A percentile compares a stretch with the other conserved stretches of the same genome.
These are phyloP conservation scores for Medicago ruthenica DNA, from an alignment of 306 rosid species.

Conservation along the genomic window DNA sequence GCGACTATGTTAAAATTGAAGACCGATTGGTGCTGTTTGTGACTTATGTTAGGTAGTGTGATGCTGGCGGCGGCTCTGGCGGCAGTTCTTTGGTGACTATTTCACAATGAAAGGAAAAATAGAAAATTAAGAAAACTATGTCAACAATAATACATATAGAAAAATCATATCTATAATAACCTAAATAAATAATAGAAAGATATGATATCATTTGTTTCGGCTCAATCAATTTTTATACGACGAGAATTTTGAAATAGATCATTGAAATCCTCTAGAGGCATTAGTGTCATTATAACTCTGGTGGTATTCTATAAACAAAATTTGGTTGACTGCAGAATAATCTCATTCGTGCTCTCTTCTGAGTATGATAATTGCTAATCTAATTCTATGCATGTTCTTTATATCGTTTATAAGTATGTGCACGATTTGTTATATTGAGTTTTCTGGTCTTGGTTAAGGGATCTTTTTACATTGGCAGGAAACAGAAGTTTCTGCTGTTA, in stretches of 20 bases:
- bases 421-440: constrained; percentile 21
- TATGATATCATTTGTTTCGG: no score
- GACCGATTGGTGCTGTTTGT: no score
- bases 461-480: constrained; percentile 60
- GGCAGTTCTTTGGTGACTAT: no score
- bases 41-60: no score
- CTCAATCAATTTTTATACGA: no score
- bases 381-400: constrained; percentile 25
- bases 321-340: neutral
- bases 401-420: constrained; percentile 16
- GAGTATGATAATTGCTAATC: constrained; percentile 14
- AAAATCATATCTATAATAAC: no score
- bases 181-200: no score
- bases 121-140: no score
- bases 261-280: neutral
- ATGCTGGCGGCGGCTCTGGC: no score
- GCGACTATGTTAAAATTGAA: no score
- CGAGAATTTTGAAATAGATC: neutral
- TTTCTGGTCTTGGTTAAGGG: constrained; percentile 30
- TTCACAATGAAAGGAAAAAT: no score
- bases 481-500: constrained; percentile 91
- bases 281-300: neutral
- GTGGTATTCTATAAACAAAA: constrained; percentile 29
- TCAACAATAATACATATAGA: no score
- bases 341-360: neutral